Percentiles rank a stretch among this genome's conserved stretches.
phyloP scores from a whole-genome alignment of 2,329 filamentous ascomycete genomes.

The Trichoderma sp. region DNA sequence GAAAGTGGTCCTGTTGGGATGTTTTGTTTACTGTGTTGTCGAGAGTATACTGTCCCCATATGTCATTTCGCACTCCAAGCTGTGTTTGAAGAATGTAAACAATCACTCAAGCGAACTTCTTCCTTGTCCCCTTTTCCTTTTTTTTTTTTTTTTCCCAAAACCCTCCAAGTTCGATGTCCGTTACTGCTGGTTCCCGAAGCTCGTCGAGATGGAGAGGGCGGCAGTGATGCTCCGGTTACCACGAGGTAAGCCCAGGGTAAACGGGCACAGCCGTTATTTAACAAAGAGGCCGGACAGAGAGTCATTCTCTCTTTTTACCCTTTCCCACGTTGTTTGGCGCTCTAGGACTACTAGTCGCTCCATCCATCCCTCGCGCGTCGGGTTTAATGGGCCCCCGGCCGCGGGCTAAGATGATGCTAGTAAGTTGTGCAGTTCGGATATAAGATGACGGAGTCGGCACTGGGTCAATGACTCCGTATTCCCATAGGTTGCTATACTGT shows the following conservation, averaged over 20 bases:
- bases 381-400: conserved; percentile 8
- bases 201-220: neutral
- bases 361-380: conserved; percentile 15
- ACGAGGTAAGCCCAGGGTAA: neutral
- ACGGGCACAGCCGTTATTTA: conserved; percentile 12
- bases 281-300: neutral
- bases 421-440: neutral
- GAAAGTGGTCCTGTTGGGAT: neutral
- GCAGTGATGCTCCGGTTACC: neutral
- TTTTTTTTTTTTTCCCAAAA: neutral
- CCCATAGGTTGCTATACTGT: neutral
- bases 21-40: neutral
- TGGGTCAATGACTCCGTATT: neutral
- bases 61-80: neutral
- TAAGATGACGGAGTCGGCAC: conserved; percentile 2
- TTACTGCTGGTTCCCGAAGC: neutral
- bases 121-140: too few relatives aligned
- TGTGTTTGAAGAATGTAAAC: neutral
- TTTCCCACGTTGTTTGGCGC: conserved; percentile 1
- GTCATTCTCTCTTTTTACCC: neutral
- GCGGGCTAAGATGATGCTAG: neutral
- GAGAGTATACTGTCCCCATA: neutral
- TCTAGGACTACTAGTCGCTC: neutral
- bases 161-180: neutral
- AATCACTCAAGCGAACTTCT: neutral